Percentiles rank a stretch among this genome's conserved stretches.
Evolutionary conservation across 768 basidiomycete species (phyloP).

Genomic region (Cyathus striatus): DNA sequence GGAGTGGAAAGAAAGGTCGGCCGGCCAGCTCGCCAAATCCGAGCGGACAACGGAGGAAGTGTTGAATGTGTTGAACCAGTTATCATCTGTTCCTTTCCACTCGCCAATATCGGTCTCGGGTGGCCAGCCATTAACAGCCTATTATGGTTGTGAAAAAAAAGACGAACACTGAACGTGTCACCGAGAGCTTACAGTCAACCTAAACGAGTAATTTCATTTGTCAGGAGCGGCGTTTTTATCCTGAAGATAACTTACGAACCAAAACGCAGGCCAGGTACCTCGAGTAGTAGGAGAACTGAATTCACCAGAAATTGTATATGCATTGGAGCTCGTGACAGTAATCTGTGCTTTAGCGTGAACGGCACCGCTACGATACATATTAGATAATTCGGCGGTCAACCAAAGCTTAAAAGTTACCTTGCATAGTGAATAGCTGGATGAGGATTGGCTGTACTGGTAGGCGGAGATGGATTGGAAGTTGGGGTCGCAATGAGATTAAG

Average conservation of each 20-base stretch:
- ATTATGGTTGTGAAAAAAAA: neutral
- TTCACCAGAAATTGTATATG: conserved; percentile 35
- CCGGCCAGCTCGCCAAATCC: conserved; percentile 34
- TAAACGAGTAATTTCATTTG: conserved; percentile 4
- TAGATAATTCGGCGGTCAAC: neutral
- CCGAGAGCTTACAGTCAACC: conserved; percentile 21
- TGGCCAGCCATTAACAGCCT: conserved; percentile 38
- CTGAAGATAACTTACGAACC: conserved; percentile 14
- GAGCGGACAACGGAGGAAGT: conserved; percentile 35
- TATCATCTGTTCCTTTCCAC: conserved; percentile 40
- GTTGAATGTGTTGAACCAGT: conserved; percentile 43
- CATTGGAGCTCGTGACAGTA: conserved; percentile 29
- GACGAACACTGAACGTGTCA: neutral
- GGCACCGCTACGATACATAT: conserved; percentile 29
- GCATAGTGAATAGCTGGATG: conserved; percentile 39
- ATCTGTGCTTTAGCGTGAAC: conserved; percentile 37
- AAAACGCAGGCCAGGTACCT: conserved; percentile 43
- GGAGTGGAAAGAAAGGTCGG: conserved; percentile 37
- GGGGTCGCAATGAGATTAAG: conserved; percentile 37
- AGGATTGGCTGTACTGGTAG: conserved; percentile 34
- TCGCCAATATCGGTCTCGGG: conserved; percentile 40
- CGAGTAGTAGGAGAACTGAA: conserved; percentile 33
- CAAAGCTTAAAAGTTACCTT: conserved; percentile 14
- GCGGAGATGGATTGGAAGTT: conserved; percentile 28
- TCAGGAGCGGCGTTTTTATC: neutral